A percentile compares a stretch with the other conserved stretches of the same genome.
phyloP scores from a whole-genome alignment of 2,329 filamentous ascomycete genomes.

The Cladosporium sphaerospermum region DNA sequence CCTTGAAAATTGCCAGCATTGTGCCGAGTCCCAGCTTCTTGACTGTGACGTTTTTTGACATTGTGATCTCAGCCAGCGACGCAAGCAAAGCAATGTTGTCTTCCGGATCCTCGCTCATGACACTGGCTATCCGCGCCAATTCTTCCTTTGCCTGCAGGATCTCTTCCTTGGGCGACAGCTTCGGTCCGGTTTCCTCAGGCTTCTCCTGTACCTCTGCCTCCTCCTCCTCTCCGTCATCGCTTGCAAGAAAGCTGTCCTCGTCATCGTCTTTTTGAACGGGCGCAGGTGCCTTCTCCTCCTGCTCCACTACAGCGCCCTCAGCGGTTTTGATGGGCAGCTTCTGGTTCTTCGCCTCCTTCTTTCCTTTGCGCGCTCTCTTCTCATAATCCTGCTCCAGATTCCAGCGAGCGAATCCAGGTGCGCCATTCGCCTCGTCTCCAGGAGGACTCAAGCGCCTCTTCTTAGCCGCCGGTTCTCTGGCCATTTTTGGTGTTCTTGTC shows the following conservation, averaged over 20 bases:
- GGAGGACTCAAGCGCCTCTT: conserved; percentile 46
- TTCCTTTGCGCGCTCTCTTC: conserved; percentile 65
- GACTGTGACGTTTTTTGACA: conserved; percentile 64
- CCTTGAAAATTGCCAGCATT: conserved; percentile 86
- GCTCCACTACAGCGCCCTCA: conserved; percentile 58
- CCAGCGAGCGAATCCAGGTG: conserved; percentile 58
- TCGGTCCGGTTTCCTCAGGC: conserved; percentile 41
- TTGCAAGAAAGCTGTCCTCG: conserved; percentile 58
- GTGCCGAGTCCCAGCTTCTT: conserved; percentile 82
- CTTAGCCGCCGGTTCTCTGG: conserved; percentile 42
- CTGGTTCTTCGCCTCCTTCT: conserved; percentile 65
- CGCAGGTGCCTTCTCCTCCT: conserved; percentile 42
- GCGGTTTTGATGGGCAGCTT: conserved; percentile 81
- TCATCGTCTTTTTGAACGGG: conserved; percentile 45
- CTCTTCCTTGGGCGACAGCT: conserved; percentile 68
- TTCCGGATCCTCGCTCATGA: conserved; percentile 87
- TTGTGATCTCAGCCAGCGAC: conserved; percentile 65
- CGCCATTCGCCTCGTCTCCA: conserved; percentile 24
- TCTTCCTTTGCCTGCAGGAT: conserved; percentile 87
- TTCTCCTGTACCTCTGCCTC: conserved; percentile 40
- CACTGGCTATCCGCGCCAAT: conserved; percentile 70
- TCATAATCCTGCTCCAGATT: conserved; percentile 91
- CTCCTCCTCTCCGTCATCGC: conserved; percentile 47
- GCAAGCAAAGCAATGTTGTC: conserved; percentile 79
- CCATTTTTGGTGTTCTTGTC: conserved; percentile 33